These are phyloP conservation scores for Globisporangium nagaii DNA, from an alignment of 352 stramenopile genomes.

Conservation along the genomic window DNA sequence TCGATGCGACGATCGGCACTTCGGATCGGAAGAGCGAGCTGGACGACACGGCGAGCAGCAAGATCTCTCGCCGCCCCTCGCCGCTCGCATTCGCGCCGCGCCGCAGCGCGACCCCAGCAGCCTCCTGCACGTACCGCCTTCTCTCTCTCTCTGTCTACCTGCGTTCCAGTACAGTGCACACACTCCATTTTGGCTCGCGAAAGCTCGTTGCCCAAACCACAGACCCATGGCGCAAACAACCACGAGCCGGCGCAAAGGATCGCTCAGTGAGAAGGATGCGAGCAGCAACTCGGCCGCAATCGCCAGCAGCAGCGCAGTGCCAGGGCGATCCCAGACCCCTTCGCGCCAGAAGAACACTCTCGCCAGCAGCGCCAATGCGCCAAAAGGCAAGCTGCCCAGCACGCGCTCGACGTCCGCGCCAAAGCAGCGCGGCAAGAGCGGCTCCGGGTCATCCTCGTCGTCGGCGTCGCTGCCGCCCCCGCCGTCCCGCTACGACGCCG, in stretches of 20 bases:
- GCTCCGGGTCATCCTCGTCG: background rate
- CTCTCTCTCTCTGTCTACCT: too few species aligned
- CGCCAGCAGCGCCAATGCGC: background rate
- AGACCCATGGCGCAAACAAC: constrained; percentile 5
- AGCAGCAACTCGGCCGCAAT: background rate
- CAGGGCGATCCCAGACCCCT: constrained; percentile 6
- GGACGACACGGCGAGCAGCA: too few species aligned
- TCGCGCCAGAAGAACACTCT: constrained; percentile 7
- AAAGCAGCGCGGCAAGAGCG: constrained; percentile 13
- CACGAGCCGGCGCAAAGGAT: constrained; percentile 9
- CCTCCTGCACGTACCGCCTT: too few species aligned
- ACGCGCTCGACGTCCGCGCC: constrained; percentile 10
- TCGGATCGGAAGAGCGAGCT: too few species aligned
- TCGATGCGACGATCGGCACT: too few species aligned
- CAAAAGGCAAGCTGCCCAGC: background rate
- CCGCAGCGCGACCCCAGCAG: too few species aligned
- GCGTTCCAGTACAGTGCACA: too few species aligned
- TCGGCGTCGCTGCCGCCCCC: background rate
- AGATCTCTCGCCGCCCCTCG: too few species aligned
- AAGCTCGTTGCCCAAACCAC: too few species aligned
- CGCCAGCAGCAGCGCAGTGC: background rate
- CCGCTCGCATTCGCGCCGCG: too few species aligned
- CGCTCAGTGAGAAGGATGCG: constrained; percentile 8
- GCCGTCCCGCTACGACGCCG: constrained; percentile 18
- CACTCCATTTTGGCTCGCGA: background rate